These are phyloP conservation scores for Termitomyces bulborhizus DNA, from an alignment of 768 basidiomycete species.

Conservation along the genomic window DNA sequence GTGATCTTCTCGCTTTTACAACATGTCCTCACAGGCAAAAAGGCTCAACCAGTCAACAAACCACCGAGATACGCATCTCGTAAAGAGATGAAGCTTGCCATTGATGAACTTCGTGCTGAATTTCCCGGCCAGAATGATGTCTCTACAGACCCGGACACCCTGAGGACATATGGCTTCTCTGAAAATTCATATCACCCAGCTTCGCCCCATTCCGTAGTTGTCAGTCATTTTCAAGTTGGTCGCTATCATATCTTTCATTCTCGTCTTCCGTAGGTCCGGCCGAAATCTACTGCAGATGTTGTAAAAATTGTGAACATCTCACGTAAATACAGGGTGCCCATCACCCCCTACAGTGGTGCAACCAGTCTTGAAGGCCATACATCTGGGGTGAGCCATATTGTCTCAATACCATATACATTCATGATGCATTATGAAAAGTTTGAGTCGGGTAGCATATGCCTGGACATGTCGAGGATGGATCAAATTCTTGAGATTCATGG, in stretches of 20 bases:
- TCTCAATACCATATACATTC: not conserved
- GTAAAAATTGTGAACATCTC: slow-evolving; percentile 75
- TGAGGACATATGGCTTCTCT: slow-evolving; percentile 58
- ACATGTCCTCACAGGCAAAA: not conserved
- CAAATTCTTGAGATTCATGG: slow-evolving; percentile 73
- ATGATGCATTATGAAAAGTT: slow-evolving; percentile 1
- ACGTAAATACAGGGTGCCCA: slow-evolving; percentile 64
- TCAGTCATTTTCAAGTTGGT: slow-evolving; percentile 15
- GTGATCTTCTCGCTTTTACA: not conserved
- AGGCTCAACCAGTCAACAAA: slow-evolving; percentile 7
- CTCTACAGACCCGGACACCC: slow-evolving; percentile 41
- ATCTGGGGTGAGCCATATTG: slow-evolving; percentile 46
- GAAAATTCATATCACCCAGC: slow-evolving; percentile 63
- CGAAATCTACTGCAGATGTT: slow-evolving; percentile 72
- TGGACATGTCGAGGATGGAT: slow-evolving; percentile 83
- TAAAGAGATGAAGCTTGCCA: slow-evolving; percentile 42
- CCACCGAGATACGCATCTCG: slow-evolving; percentile 36
- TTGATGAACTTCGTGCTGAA: slow-evolving; percentile 40
- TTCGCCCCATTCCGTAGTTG: slow-evolving; percentile 49
- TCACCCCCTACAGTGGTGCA: slow-evolving; percentile 79
- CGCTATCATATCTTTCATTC: slow-evolving; percentile 1
- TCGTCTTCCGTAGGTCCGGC: slow-evolving; percentile 40
- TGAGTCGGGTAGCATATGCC: slow-evolving; percentile 63
- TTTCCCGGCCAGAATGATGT: slow-evolving; percentile 45
- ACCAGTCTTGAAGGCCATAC: slow-evolving; percentile 88